Evolutionary conservation across 2,329 filamentous ascomycete genomes (phyloP).

Genomic region (Microdochium trichocladiopsis): DNA sequence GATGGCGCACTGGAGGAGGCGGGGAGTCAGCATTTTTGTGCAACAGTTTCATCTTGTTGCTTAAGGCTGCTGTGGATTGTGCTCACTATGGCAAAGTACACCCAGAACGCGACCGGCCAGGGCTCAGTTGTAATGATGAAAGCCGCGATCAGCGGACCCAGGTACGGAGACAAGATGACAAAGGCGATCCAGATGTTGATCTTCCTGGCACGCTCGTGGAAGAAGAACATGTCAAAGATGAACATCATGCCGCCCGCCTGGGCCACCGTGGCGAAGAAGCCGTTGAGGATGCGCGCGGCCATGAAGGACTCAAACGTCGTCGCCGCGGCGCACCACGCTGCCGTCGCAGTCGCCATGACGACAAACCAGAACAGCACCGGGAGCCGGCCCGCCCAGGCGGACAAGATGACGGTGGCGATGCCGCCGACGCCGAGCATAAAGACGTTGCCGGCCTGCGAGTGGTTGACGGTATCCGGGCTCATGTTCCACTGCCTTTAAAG

Average conservation of each 20-base stretch:
- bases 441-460: conserved; percentile 43
- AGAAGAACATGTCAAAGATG: conserved; percentile 53
- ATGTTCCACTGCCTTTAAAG: conserved; percentile 37
- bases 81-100: conserved; percentile 24
- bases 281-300: conserved; percentile 38
- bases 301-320: conserved; percentile 36
- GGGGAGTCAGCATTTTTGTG: too few species aligned
- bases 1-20: conserved; percentile 22
- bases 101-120: conserved; percentile 41
- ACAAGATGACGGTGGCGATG: conserved; percentile 28
- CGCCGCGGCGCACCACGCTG: conserved; percentile 35
- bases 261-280: conserved; percentile 37
- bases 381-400: conserved; percentile 34
- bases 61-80: too few species aligned
- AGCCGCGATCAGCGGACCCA: conserved; percentile 35
- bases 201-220: conserved; percentile 46
- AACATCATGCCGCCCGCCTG: conserved; percentile 41
- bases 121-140: conserved; percentile 39
- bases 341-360: conserved; percentile 25
- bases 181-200: conserved; percentile 39
- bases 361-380: conserved; percentile 36
- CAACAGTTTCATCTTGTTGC: too few species aligned
- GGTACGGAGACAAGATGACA: conserved; percentile 33
- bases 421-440: conserved; percentile 40
- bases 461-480: conserved; percentile 39